Evolutionary conservation across 139 green algal genomes (phyloP), one percentile per base, ranked within the genome.

Genomic region (Chara braunii): DNA sequence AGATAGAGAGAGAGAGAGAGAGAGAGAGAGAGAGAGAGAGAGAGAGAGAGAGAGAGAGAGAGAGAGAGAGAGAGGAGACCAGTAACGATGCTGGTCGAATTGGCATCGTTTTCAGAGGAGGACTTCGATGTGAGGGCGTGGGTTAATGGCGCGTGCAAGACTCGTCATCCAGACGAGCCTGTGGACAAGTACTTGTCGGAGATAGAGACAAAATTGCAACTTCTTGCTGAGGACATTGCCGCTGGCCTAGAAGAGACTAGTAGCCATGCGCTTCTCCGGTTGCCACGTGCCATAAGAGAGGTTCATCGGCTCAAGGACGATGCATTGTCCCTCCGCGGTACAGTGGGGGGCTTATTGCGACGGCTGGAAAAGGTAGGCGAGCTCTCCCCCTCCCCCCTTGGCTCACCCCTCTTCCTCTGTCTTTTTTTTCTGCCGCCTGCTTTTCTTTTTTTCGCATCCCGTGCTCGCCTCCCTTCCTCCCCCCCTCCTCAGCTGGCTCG

Each of bases 221-320:
- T 77, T 18, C 23, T 71, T n/a, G 60, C 68, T 26, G 89, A 95
- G 84, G 89, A 95, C 29, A 78, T 92, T 30, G 72, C 80, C 7
- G 57, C 79, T 0, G 74, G 80, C 3, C 66, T 88, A 23, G 70
- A 90, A 43, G 83, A 88, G 36, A 55, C 80, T 60, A 85, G 82
- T 60, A n/a, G 43, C 0, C 45, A 78, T 7, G 85, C 84, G 0
- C 65, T 94, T 73, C 72, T 85, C 28, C 70, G 87, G 12, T 86
- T 96, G 28, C 90, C 90, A 0, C 80, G 82, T 31, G 90, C 90
- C 11, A 78, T 87, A n/a, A 76, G 84, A 29, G 90, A 96, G 53
- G 85, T 93, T 0, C 68, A 81, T 7, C 64, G 70, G 37, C 55
- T 88, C 62, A 77, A 79, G 33, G 83, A 82, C 22, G 83, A 90